Evolutionary conservation across 805 yeast genomes (phyloP).

Genomic region (Candida easanensis): DNA sequence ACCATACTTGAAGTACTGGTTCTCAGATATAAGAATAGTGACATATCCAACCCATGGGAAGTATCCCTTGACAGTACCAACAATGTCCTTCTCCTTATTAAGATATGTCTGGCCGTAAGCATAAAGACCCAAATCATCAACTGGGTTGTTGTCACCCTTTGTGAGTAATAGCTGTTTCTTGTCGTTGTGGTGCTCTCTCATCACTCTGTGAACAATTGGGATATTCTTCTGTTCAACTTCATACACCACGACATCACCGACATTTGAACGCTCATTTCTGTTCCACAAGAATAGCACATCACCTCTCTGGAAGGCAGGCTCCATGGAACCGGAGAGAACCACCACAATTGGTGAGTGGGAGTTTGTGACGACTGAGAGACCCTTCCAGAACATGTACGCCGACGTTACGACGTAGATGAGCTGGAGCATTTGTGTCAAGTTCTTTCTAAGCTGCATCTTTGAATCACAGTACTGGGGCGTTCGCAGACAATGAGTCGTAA

Average conservation of each 20-base stretch:
- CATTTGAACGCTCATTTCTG: constrained; percentile 59
- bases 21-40: constrained; percentile 88
- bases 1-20: constrained; percentile 75
- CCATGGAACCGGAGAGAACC: constrained; percentile 97
- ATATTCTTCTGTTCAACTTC: constrained; percentile 74
- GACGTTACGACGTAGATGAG: constrained; percentile 80
- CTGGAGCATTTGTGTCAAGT: constrained; percentile 62
- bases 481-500: too few species aligned
- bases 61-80: constrained; percentile 91
- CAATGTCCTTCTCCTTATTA: constrained; percentile 71
- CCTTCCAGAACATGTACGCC: constrained; percentile 91
- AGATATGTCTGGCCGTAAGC: constrained; percentile 73
- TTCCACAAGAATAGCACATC: constrained; percentile 92
- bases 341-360: constrained; percentile 94
- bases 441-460: constrained; percentile 64
- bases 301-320: constrained; percentile 98
- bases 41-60: constrained; percentile 87
- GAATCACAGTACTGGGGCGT: too few species aligned
- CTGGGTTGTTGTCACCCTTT: constrained; percentile 94
- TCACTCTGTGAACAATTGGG: constrained; percentile 95
- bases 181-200: constrained; percentile 71
- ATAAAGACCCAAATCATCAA: constrained; percentile 85
- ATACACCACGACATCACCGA: constrained; percentile 94
- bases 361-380: constrained; percentile 69
- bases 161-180: constrained; percentile 73